Evolutionary conservation across 23 red algal genomes (phyloP).

Genomic region (Gracilaria gracilis): DNA sequence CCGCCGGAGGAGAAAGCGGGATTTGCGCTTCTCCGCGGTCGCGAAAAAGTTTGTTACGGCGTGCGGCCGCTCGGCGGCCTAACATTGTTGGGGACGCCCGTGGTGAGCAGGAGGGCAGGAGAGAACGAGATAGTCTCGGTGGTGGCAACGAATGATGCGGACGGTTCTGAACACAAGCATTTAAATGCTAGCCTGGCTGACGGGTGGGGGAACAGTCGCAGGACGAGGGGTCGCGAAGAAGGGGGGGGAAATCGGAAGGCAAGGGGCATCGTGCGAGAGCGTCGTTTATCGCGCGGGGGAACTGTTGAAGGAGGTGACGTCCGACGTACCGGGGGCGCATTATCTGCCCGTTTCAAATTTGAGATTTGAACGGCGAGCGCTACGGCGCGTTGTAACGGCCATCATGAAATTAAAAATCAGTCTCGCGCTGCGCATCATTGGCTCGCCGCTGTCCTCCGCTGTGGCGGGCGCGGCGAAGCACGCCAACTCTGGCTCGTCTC

Average conservation of each 20-base stretch:
- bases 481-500: no score
- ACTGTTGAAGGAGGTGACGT: slow-evolving; percentile 9
- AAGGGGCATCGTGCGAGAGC: slow-evolving; percentile 1
- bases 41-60: slow-evolving; percentile 42
- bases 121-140: background rate
- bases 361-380: slow-evolving; percentile 37
- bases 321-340: background rate
- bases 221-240: slow-evolving; percentile 24
- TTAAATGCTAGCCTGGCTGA: slow-evolving; percentile 14
- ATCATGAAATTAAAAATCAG: background rate
- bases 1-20: slow-evolving; percentile 11
- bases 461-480: no score
- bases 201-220: background rate
- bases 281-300: slow-evolving; percentile 37
- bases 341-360: slow-evolving; percentile 41
- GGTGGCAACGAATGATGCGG: background rate
- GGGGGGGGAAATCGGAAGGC: background rate
- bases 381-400: slow-evolving; percentile 15
- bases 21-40: slow-evolving; percentile 48
- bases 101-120: slow-evolving; percentile 10
- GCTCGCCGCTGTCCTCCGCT: background rate
- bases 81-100: slow-evolving; percentile 23
- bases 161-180: background rate
- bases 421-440: background rate
- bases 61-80: slow-evolving; percentile 34